These are phyloP conservation scores for Vigna nakashimae DNA, from an alignment of 306 rosid genomes.

Conservation along the genomic window DNA sequence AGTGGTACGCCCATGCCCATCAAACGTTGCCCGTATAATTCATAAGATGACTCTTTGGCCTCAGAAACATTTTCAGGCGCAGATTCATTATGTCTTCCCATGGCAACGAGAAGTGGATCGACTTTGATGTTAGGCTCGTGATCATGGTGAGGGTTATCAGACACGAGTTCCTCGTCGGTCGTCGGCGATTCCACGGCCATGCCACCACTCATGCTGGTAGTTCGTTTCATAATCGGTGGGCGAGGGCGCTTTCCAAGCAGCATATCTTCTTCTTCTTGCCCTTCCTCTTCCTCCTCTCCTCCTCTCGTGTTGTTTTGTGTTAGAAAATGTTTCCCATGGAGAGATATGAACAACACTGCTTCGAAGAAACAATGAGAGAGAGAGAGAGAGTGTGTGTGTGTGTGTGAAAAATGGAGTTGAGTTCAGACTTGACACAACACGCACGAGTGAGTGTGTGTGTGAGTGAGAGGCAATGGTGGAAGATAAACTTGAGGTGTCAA, in stretches of 20 bases:
- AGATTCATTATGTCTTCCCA: neutral
- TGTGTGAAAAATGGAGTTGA: neutral
- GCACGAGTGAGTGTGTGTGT: slow-evolving; percentile 18
- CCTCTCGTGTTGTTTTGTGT: neutral
- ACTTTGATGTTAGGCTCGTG: neutral
- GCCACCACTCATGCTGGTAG: slow-evolving; percentile 73
- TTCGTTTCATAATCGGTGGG: slow-evolving; percentile 61
- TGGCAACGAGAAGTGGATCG: slow-evolving; percentile 32
- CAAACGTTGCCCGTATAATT: neutral
- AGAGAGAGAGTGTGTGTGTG: slow-evolving; percentile 20
- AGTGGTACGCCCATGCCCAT: slow-evolving; percentile 17
- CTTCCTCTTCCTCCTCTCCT: neutral
- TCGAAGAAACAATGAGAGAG: neutral
- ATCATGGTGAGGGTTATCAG: slow-evolving; percentile 7
- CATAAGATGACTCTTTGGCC: neutral
- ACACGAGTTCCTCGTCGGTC: slow-evolving; percentile 32
- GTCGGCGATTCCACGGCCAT: slow-evolving; percentile 49
- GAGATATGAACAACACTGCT: neutral
- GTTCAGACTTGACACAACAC: neutral
- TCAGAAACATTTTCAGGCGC: neutral
- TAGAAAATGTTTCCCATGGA: neutral
- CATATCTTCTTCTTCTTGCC: slow-evolving; percentile 49
- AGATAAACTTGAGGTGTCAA: slow-evolving; percentile 56
- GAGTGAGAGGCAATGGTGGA: slow-evolving; percentile 51
- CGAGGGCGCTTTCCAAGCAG: slow-evolving; percentile 74